Conservation (phyloP, 2,329 filamentous ascomycete species). For the Colletotrichum musae region DNA sequence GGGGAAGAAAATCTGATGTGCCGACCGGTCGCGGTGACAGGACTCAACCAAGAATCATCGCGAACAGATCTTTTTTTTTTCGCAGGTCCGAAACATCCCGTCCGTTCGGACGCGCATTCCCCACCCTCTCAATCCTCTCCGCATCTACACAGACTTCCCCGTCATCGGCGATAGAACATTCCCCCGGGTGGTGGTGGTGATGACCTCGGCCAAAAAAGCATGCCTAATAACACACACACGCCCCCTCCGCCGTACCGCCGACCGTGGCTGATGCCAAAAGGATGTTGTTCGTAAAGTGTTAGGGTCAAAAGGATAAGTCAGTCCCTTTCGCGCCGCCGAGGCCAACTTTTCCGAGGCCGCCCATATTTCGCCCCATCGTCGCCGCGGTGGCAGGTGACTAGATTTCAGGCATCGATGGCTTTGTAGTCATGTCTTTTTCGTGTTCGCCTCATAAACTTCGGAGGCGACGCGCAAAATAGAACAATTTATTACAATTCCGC, state of each 20-base stretch:
- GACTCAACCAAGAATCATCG: neutral
- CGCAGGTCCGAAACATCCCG: slow-evolving; percentile 33
- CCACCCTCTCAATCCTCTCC: neutral
- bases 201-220: neutral
- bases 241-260: no score
- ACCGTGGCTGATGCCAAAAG: no score
- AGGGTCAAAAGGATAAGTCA: no score
- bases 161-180: slow-evolving; percentile 7
- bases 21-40: slow-evolving; percentile 4
- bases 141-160: neutral
- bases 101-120: neutral
- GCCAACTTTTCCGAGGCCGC: no score
- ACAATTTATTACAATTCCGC: neutral
- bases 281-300: no score
- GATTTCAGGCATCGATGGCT: no score
- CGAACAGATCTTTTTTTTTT: neutral
- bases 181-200: neutral
- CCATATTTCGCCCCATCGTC: no score
- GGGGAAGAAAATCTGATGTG: neutral
- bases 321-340: no score
- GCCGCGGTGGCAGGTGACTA: no score
- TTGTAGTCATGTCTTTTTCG: neutral
- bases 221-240: no score
- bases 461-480: neutral
- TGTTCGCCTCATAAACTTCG: neutral